A percentile compares a stretch with the other conserved stretches of the same genome.
phyloP scores from a whole-genome alignment of 257 asterid genomes.

The Paulownia fortunei region DNA sequence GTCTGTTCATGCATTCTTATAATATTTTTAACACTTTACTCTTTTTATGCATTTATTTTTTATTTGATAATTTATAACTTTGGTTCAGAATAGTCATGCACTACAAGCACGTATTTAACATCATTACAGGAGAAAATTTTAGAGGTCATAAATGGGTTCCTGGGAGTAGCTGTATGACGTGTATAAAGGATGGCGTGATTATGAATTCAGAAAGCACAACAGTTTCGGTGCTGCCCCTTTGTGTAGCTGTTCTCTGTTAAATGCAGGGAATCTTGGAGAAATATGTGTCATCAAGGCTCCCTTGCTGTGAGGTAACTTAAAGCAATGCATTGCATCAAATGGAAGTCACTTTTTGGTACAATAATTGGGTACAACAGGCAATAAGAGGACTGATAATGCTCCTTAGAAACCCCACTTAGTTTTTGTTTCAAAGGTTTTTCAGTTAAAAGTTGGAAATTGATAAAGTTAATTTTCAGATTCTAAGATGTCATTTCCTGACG shows the following conservation, averaged over 20 bases:
- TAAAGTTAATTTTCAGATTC: too few species aligned
- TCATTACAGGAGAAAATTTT: too few species aligned
- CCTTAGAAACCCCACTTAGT: too few species aligned
- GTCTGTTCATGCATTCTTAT: not conserved
- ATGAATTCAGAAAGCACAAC: not conserved
- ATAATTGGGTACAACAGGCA: too few species aligned
- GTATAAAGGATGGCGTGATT: not conserved
- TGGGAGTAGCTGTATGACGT: not conserved
- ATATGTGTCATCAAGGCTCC: not conserved
- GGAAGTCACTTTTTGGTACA: not conserved
- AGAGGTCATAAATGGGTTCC: not conserved
- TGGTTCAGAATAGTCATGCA: not conserved
- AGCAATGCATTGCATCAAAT: not conserved
- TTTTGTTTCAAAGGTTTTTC: too few species aligned
- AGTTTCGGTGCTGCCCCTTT: too few species aligned
- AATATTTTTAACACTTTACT: not conserved
- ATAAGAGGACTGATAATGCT: too few species aligned
- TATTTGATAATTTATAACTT: not conserved
- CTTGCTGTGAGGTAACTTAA: not conserved
- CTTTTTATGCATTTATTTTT: not conserved
- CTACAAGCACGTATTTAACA: not conserved
- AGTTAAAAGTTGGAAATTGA: too few species aligned
- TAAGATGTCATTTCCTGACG: too few species aligned
- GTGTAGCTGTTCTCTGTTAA: not conserved
- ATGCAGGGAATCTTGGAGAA: not conserved